Evolutionary conservation across 495 filamentous ascomycete species (phyloP).

Genomic region (Penicillium roqueforti): DNA sequence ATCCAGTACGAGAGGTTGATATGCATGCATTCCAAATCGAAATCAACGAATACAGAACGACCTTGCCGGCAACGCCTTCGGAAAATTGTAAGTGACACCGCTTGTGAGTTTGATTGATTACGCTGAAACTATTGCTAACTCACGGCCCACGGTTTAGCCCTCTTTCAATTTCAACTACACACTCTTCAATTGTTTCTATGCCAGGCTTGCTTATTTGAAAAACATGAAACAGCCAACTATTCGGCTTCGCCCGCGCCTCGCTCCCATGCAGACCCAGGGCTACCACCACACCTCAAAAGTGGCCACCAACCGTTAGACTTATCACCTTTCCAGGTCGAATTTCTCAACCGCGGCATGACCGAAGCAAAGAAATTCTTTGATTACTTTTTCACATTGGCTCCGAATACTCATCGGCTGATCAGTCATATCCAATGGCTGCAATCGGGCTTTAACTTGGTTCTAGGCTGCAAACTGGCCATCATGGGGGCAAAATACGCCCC

Average conservation of each 20-base stretch:
- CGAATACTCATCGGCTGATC: slow-evolving; percentile 5
- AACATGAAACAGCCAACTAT: not conserved
- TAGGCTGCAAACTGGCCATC: slow-evolving; percentile 3
- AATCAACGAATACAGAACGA: slow-evolving; percentile 1
- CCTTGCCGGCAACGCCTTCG: not conserved
- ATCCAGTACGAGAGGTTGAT: not conserved
- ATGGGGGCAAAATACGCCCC: slow-evolving; percentile 1
- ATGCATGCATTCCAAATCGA: slow-evolving; percentile 3
- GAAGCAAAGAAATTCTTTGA: slow-evolving; percentile 14
- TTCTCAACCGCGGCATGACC: slow-evolving; percentile 15
- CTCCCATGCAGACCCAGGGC: not conserved
- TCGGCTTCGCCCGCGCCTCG: not conserved
- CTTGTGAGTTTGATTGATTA: not conserved
- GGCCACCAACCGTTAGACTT: not conserved
- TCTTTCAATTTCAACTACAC: not conserved
- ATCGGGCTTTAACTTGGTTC: slow-evolving; percentile 5
- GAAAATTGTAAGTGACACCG: not conserved
- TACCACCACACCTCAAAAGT: not conserved
- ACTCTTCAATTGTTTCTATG: slow-evolving; percentile 1
- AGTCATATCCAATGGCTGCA: slow-evolving; percentile 13
- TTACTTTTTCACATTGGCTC: slow-evolving; percentile 7
- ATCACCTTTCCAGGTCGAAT: not conserved
- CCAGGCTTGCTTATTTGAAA: slow-evolving; percentile 2
- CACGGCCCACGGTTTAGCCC: not conserved
- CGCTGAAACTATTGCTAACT: not conserved